Evolutionary conservation across 2,329 filamentous ascomycete species (phyloP), one percentile per base, ranked within the genome.

Genomic region (Niveomyces coronatus): DNA sequence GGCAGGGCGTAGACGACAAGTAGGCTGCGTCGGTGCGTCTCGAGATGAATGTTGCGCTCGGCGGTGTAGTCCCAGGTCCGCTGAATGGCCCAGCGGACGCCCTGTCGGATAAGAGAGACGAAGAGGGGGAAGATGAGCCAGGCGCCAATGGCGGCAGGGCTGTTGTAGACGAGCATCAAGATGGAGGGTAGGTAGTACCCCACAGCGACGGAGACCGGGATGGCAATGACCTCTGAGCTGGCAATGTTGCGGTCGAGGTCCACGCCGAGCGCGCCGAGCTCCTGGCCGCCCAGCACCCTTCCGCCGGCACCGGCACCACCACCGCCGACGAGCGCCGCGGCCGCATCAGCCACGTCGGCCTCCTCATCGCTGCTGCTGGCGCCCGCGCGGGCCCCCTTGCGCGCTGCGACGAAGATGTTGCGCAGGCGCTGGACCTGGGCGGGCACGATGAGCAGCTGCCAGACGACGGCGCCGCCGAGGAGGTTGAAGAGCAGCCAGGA

Each of bases 171-270:
- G n/a, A 74, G 57, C 63, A 72, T 67, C 23, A 64, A 42, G 4
- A 62, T 27, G 1, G 67, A 64, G 0, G 70, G 70, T 2, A 67
- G 44, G 30, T 68, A 55, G 45, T 61, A 73, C 23, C 70, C 70
- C 9, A 68, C 32, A 0, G 62, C 58, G 0, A 74, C 63, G 17
- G 64, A 65, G 18, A 64, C 46, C 7, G 71, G 69, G 15, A 74
- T 71, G 18, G 76, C 75, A 40, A 76, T 63, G 42, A 71, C 68
- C 52, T 82, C 77, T 3, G 71, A 58, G 16, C 54, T 55, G 6
- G 58, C 56, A 10, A 73, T 53, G 41, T 64, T 60, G 8, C 66
- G 59, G 9, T 49, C 42, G 5, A 51, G 43, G 15, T 43, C 33
- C 13, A 37, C 22, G 11, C 24, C 29, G 8, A 37, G 39, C 1